Percentiles rank a stretch among this genome's conserved stretches.
Conservation (phyloP, 768 basidiomycete genomes). For the Rhodotorula paludigena region DNA sequence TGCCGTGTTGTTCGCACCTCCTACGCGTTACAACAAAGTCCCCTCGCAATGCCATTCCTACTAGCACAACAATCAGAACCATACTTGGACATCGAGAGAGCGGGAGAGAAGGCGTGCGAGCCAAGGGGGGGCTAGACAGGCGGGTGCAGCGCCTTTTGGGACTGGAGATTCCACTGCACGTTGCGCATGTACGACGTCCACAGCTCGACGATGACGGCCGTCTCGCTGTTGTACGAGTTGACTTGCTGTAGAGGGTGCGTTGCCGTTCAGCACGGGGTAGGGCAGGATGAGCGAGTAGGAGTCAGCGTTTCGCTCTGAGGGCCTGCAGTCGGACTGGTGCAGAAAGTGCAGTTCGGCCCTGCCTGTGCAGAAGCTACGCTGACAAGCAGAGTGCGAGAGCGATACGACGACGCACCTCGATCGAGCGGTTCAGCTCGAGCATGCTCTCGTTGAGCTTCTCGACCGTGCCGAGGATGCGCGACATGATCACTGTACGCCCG, state of each 20-base stretch:
- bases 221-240: slow-evolving; percentile 38
- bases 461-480: slow-evolving; percentile 37
- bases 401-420: slow-evolving; percentile 27
- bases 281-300: background rate
- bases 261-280: background rate
- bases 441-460: slow-evolving; percentile 43
- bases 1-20: background rate
- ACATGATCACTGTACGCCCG: slow-evolving; percentile 12
- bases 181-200: slow-evolving; percentile 40
- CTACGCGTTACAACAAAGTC: background rate
- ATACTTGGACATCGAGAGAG: background rate
- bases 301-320: background rate
- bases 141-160: slow-evolving; percentile 18
- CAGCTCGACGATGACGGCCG: slow-evolving; percentile 35
- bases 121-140: slow-evolving; percentile 26
- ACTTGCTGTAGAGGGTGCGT: slow-evolving; percentile 24
- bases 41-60: background rate
- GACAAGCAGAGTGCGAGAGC: background rate
- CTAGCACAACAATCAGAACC: background rate
- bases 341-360: no score
- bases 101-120: background rate
- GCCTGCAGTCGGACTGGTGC: no score
- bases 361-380: background rate
- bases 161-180: slow-evolving; percentile 38
- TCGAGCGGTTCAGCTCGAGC: slow-evolving; percentile 33